Evolutionary conservation across 2,329 filamentous ascomycete species (phyloP).

Genomic region (Dryadomyces quercus-mongolicae): DNA sequence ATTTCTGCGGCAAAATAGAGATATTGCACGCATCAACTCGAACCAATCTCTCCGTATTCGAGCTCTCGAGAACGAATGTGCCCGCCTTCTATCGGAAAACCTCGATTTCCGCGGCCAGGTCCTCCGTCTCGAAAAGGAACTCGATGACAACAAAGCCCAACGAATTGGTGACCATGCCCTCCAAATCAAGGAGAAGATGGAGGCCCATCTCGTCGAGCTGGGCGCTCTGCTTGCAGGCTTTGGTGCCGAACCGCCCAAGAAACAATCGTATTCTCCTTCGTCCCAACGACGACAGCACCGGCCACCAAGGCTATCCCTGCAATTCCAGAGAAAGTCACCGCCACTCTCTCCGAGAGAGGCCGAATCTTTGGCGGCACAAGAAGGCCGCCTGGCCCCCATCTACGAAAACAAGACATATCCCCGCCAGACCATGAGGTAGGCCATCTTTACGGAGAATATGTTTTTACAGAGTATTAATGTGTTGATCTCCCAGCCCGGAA

Average conservation of each 20-base stretch:
- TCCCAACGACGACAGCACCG: conserved; percentile 29
- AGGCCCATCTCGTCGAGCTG: conserved; percentile 61
- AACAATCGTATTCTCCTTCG: conserved; percentile 29
- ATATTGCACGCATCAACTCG: conserved; percentile 70
- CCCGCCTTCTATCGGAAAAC: conserved; percentile 67
- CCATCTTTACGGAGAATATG: conserved; percentile 5
- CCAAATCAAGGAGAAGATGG: conserved; percentile 57
- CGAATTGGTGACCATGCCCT: conserved; percentile 54
- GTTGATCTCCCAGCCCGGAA: conserved; percentile 33
- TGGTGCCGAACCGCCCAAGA: conserved; percentile 45
- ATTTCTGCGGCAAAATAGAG: conserved; percentile 72
- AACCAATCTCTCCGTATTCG: conserved; percentile 66
- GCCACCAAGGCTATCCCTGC: conserved; percentile 24
- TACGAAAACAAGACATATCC: conserved; percentile 57
- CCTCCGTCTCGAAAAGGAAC: conserved; percentile 54
- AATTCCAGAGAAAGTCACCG: conserved; percentile 37
- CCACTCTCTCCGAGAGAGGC: conserved; percentile 43
- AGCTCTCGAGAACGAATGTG: conserved; percentile 62
- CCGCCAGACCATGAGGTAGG: conserved; percentile 56
- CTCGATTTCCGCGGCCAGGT: conserved; percentile 60
- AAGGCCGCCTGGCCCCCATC: conserved; percentile 53
- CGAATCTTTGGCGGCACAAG: conserved; percentile 35
- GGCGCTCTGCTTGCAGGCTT: conserved; percentile 53
- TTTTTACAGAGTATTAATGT: not conserved
- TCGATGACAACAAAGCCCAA: conserved; percentile 47